Conservation (phyloP, 352 stramenopile species). For the Globisporangium recalcitrans region DNA sequence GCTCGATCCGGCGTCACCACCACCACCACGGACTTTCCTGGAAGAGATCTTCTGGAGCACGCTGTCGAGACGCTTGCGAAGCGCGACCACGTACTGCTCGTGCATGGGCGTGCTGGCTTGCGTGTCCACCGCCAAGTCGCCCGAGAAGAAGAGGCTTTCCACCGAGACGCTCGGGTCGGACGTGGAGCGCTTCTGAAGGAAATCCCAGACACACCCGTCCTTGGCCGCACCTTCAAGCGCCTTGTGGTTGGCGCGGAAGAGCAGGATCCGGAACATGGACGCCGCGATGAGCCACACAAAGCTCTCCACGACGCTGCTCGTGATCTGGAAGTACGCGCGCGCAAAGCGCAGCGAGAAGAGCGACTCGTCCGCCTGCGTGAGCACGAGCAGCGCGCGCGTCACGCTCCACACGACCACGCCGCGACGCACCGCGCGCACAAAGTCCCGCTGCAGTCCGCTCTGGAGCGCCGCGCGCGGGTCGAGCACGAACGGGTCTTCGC, state of each 20-base stretch:
- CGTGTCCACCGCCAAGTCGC: slow-evolving; percentile 15
- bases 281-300: slow-evolving; percentile 34
- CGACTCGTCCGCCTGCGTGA: slow-evolving; percentile 14
- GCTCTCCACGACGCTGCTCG: slow-evolving; percentile 40
- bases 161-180: slow-evolving; percentile 11
- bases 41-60: slow-evolving; percentile 30
- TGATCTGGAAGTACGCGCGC: slow-evolving; percentile 36
- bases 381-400: slow-evolving; percentile 25
- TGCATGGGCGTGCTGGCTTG: slow-evolving; percentile 25
- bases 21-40: slow-evolving; percentile 15
- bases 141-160: slow-evolving; percentile 19
- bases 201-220: slow-evolving; percentile 35
- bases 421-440: slow-evolving; percentile 38
- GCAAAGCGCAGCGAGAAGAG: slow-evolving; percentile 22
- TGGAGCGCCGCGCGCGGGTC: slow-evolving; percentile 37
- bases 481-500: slow-evolving; percentile 45
- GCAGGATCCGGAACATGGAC: slow-evolving; percentile 46
- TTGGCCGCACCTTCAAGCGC: slow-evolving; percentile 19
- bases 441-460: slow-evolving; percentile 30
- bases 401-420: slow-evolving; percentile 35
- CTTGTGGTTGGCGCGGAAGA: slow-evolving; percentile 39
- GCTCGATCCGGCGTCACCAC: slow-evolving; percentile 15
- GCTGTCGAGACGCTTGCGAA: slow-evolving; percentile 31
- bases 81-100: slow-evolving; percentile 37
- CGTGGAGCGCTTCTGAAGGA: slow-evolving; percentile 10